Conservation (phyloP, 179 eudicot genomes). For the Vitellaria paradoxa region DNA sequence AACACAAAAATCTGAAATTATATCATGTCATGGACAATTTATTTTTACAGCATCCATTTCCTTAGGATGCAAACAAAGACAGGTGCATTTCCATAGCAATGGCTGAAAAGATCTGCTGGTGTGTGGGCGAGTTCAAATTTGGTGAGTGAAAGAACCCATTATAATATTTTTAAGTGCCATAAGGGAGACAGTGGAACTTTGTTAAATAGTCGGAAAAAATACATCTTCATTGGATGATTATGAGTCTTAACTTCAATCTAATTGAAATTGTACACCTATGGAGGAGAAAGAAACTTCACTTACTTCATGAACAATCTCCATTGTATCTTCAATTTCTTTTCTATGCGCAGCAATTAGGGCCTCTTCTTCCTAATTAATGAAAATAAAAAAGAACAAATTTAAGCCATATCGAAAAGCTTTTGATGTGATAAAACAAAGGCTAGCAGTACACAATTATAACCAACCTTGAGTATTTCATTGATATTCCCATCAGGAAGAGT, state of each 20-base stretch:
- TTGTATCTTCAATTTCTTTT: slow-evolving; percentile 98
- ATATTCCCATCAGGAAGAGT: slow-evolving; percentile 64
- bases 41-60: not conserved
- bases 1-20: too few species aligned
- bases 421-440: not conserved
- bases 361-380: slow-evolving; percentile 78
- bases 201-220: too few species aligned
- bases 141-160: too few species aligned
- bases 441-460: slow-evolving; percentile 14
- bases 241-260: not conserved
- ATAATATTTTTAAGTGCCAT: too few species aligned
- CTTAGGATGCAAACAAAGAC: not conserved
- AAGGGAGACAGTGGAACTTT: too few species aligned
- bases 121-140: too few species aligned
- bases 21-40: too few species aligned
- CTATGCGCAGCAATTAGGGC: slow-evolving; percentile 94
- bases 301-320: slow-evolving; percentile 99
- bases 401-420: not conserved
- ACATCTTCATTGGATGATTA: too few species aligned
- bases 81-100: not conserved
- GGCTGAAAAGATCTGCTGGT: not conserved
- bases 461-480: slow-evolving; percentile 86
- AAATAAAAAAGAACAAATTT: not conserved
- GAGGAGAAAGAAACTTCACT: slow-evolving; percentile 24
- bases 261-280: not conserved